Evolutionary conservation across 2,329 filamentous ascomycete genomes (phyloP), one percentile per base, ranked within the genome.

Genomic region (Verticillium longisporum): DNA sequence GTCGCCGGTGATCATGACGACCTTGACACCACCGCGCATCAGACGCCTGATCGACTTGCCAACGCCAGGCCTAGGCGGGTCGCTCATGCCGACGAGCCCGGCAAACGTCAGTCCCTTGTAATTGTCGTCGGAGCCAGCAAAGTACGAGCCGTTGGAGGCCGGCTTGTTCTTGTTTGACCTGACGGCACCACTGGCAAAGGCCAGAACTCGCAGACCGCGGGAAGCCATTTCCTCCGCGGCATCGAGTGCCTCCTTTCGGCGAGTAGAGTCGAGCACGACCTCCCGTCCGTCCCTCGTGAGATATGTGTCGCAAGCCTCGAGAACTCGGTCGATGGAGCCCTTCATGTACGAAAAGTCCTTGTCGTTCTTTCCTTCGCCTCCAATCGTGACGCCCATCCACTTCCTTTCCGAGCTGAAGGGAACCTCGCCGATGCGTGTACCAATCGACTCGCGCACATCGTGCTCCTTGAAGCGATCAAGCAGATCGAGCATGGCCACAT

Each of bases 1-100:
- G 73, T 99, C 95, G 62, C 95, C 95, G 10, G 95, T 99, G 67
- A 99, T 98, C 95, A 99, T 99, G 68, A 99, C 96, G 56, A 99
- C 91, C 73, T 92, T 95, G 64, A 99, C 95, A 45, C 94, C 94
- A 60, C 95, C 95, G 57, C 92, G 87, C 88, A 98, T 94, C 60
- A 99, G 79, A 64, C 90, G 88, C 67, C 91, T 85, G 67, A 99
- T 97, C 6, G 94, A 92, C 65, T 89, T 88, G 66, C 92, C 90
- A 9, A 99, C 95, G 54, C 92, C 92, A 66, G 92, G 91, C 57
- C 95, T 84, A 2, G 95, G 95, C 4, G 95, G 95, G 72, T 99
- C 95, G 67, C 92, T 97, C 94, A 99, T 99, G 56, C 95, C 95
- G 33, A 98, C 92, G 33, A 98, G 76, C 4, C 95, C 95, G 37